phyloP scores from a whole-genome alignment of 1,284 basidiomycete species.

The Abortiporus biennis region DNA sequence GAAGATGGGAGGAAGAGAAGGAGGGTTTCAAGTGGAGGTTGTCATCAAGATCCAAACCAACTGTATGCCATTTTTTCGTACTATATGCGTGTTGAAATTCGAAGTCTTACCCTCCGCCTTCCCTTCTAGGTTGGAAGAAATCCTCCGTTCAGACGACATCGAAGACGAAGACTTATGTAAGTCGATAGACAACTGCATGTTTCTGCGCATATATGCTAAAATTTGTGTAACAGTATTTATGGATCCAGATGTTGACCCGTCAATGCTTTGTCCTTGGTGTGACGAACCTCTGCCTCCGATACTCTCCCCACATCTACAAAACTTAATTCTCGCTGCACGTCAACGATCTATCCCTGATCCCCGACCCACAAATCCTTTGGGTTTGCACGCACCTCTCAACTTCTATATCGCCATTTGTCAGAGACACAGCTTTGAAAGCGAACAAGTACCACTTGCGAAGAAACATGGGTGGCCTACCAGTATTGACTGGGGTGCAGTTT shows the following conservation, averaged over 20 bases:
- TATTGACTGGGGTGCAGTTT: conserved; percentile 58
- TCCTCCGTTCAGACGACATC: conserved; percentile 18
- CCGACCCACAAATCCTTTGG: conserved; percentile 62
- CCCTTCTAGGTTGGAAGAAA: conserved; percentile 11
- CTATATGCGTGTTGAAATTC: too few species aligned
- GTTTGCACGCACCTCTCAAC: conserved; percentile 57
- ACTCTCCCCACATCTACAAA: conserved; percentile 53
- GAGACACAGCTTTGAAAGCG: conserved; percentile 67
- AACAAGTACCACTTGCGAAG: conserved; percentile 64
- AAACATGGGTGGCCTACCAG: conserved; percentile 66
- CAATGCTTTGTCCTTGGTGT: conserved; percentile 71
- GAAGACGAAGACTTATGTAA: conserved; percentile 20
- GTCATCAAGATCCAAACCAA: conserved; percentile 21
- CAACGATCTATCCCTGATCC: conserved; percentile 51
- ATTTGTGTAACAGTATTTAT: conserved; percentile 33
- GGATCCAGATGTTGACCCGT: conserved; percentile 46
- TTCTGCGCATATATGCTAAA: conserved; percentile 2
- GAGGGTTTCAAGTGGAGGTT: conserved; percentile 26
- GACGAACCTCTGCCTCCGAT: conserved; percentile 57
- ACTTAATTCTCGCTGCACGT: conserved; percentile 45
- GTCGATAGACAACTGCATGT: background rate
- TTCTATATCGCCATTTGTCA: conserved; percentile 66
- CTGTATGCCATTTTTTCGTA: conserved; percentile 5
- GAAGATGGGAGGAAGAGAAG: conserved; percentile 23
- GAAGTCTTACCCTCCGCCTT: conserved; percentile 1